A percentile compares a stretch with the other conserved stretches of the same genome.
phyloP scores from a whole-genome alignment of 192 early-diverging fungal species.

The Umbelopsis isabellina region DNA sequence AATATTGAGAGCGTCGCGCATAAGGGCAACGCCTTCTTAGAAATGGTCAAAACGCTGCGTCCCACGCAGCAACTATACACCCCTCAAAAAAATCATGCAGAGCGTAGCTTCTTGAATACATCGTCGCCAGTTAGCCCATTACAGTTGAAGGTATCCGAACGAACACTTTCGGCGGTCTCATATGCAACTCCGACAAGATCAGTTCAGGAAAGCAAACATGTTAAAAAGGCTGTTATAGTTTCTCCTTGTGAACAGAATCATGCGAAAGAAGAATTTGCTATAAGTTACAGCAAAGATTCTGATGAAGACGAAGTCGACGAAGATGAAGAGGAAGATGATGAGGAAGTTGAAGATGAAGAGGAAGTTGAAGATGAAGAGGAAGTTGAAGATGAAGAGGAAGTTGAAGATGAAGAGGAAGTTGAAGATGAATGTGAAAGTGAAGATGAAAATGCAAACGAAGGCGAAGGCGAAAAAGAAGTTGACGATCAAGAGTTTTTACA shows the following conservation, averaged over 20 bases:
- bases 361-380: background rate
- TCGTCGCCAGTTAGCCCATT: background rate
- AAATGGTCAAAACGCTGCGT: background rate
- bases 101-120: background rate
- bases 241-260: background rate
- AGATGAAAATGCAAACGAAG: no score
- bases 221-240: background rate
- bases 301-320: background rate
- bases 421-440: background rate
- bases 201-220: background rate
- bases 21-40: slow-evolving; percentile 5
- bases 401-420: background rate
- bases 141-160: background rate
- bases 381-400: background rate
- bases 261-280: background rate
- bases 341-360: background rate
- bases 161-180: background rate
- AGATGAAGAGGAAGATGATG: background rate
- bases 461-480: no score
- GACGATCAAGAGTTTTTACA: background rate
- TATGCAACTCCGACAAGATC: background rate
- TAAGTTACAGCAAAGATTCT: background rate
- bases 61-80: background rate
- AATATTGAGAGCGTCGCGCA: background rate
- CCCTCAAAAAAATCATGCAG: background rate